Base-by-base conservation (phyloP, 2,329 filamentous ascomycete genomes). In the Huntiella savannae region DNA sequence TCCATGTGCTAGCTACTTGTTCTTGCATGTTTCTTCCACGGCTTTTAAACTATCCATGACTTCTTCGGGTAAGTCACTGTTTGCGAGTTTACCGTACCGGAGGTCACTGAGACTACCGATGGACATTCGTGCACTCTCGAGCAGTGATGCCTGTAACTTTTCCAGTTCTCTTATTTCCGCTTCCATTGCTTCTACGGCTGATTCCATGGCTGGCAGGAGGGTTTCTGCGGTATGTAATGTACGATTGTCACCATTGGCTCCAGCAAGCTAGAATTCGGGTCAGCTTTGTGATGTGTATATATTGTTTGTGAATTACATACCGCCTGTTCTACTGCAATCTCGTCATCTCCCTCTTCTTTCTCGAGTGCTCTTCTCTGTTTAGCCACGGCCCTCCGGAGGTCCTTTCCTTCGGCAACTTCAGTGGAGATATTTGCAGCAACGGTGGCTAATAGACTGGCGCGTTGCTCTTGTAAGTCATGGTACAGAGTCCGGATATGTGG, bases 81-180 rank as follows among this genome's bases (percentile, higher is more conserved):
- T 80, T 33, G 73, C 69, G 49, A 91, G 71, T 47, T 77, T 77
- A 34, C 86, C 85, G 55, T 91, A 88, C 40, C 82, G 76, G 47
- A 93, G 67, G 60, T 92, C 83, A 59, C 84, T 92, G 58, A 94
- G 64, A 41, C 73, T 75, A 32, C 79, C 79, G 12, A 91, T 71
- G 0, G 71, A 78, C 47, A 75, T 69, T 52, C 70, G 69, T 44
- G 91, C 70, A 8, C 74, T 71, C 3, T 70, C 65, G 4, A 81
- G 60, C 3, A 85, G 62, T 1, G 59, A 58, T 1, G 68, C 66
- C 45, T 80, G 75, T 53, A 88, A 79, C 33, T 70, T 64, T 53
- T 83, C 73, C 4, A 87, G 65, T 35, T 64, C 66, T 49, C 68
- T 64, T 47, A 88, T 74, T 56, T 91, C 79, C 15, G 67, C 67